Evolutionary conservation across 768 basidiomycete genomes (phyloP), one percentile per base, ranked within the genome.

Genomic region (Ephemerocybe angulata): DNA sequence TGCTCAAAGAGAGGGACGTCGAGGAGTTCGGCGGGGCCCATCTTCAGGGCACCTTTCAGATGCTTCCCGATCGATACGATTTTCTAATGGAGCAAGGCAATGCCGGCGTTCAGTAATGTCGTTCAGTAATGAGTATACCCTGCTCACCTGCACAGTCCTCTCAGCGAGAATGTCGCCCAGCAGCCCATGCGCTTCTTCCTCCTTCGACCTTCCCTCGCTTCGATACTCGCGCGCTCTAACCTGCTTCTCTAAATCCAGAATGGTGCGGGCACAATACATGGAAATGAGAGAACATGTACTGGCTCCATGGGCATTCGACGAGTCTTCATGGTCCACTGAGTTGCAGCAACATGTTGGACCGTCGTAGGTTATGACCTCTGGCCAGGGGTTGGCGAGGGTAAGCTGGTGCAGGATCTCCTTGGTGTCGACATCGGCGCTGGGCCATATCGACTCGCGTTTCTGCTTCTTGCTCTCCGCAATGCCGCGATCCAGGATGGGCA

Each of bases 381-480:
- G 55, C 55, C 55, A 56, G 5, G 55, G 30, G 30, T 56, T 56
- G 3, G 55, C 42, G 31, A 56, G 50, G 24, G 35, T 12, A 35
- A 56, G 48, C 25, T 56, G 55, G 37, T 50, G 55, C 17, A 56
- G 55, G 42, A 56, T 56, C 31, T 56, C 55, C 41, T 46, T 56
- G 48, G 55, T 43, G 42, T 56, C 55, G 42, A 56, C 48, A 25
- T 56, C 55, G 24, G 55, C 40, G 50, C 55, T 56, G 15, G 38
- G 55, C 55, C 55, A 56, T 51, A 56, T 56, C 50, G 55, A 56
- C 37, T 56, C 55, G 17, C 50, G 38, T 37, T 51, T 28, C 49
- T 56, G 55, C 50, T 24, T 27, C 55, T 56, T 56, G 55, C 55
- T 56, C 25, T 51, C 42, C 7, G 49, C 55, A 25, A 51, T 33